These are phyloP conservation scores for Amanita muscaria DNA, from an alignment of 768 basidiomycete genomes.

Conservation along the genomic window DNA sequence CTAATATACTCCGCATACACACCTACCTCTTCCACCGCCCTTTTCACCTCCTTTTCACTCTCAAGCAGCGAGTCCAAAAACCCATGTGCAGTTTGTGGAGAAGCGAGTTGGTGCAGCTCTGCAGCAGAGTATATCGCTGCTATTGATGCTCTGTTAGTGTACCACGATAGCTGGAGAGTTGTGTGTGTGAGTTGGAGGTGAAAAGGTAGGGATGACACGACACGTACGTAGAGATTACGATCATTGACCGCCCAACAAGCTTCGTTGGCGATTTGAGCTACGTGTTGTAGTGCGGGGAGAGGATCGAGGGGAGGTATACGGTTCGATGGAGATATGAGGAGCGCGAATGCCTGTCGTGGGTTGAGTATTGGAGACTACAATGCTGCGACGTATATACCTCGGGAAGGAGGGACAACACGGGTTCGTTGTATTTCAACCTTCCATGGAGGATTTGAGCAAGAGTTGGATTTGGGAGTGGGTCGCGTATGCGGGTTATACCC, in stretches of 20 bases:
- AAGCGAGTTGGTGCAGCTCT: slow-evolving; percentile 80
- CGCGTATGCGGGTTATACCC: slow-evolving; percentile 46
- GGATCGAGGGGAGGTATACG: slow-evolving; percentile 49
- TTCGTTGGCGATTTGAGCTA: slow-evolving; percentile 53
- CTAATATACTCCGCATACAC: slow-evolving; percentile 53
- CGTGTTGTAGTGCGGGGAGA: slow-evolving; percentile 51
- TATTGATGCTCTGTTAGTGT: slow-evolving; percentile 54
- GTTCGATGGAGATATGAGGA: slow-evolving; percentile 46
- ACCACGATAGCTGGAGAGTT: slow-evolving; percentile 40
- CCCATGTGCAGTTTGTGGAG: slow-evolving; percentile 52
- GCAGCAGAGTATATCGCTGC: slow-evolving; percentile 66
- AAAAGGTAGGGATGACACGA: too few species aligned
- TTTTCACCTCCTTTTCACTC: slow-evolving; percentile 34
- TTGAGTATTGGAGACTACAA: neutral
- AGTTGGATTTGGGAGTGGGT: slow-evolving; percentile 20
- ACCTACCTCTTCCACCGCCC: slow-evolving; percentile 41
- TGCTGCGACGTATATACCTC: slow-evolving; percentile 38
- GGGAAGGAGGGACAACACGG: slow-evolving; percentile 54
- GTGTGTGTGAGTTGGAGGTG: too few species aligned
- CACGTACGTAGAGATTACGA: slow-evolving; percentile 51
- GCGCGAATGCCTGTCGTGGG: slow-evolving; percentile 54
- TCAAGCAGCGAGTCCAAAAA: slow-evolving; percentile 64
- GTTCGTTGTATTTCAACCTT: slow-evolving; percentile 58
- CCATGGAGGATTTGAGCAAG: slow-evolving; percentile 32
- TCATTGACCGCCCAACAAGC: slow-evolving; percentile 57